These are phyloP conservation scores for Botrytis squamosa DNA, from an alignment of 2,329 filamentous ascomycete genomes.

Conservation along the genomic window DNA sequence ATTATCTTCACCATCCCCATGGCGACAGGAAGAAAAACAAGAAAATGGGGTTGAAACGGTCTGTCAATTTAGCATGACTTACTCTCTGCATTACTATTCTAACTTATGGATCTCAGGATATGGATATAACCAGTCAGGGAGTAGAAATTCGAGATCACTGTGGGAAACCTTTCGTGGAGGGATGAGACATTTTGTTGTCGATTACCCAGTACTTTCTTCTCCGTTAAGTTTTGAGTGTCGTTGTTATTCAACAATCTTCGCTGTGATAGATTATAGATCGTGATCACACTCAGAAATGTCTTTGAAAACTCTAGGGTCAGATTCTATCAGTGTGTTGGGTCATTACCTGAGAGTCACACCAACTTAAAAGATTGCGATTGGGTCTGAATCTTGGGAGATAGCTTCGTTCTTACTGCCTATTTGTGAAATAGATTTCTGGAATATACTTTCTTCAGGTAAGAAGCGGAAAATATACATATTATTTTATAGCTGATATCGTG, in stretches of 20 bases:
- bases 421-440: accelerated
- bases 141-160: too few relatives aligned
- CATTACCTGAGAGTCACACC: background rate
- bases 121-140: too few relatives aligned
- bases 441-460: background rate
- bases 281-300: background rate
- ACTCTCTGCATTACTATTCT: too few relatives aligned
- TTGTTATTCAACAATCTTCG: background rate
- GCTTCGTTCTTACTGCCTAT: accelerated
- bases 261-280: too few relatives aligned
- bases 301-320: background rate
- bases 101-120: too few relatives aligned
- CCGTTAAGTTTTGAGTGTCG: too few relatives aligned
- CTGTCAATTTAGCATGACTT: too few relatives aligned
- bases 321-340: accelerated
- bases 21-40: too few relatives aligned
- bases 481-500: background rate
- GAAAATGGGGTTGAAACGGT: too few relatives aligned
- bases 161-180: accelerated
- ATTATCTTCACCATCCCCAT: too few relatives aligned
- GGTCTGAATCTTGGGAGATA: background rate
- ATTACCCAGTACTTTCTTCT: too few relatives aligned
- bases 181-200: too few relatives aligned
- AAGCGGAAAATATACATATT: accelerated
- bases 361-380: accelerated